Conservation (phyloP, 495 filamentous ascomycete species). For the Penicillium paradoxum region DNA sequence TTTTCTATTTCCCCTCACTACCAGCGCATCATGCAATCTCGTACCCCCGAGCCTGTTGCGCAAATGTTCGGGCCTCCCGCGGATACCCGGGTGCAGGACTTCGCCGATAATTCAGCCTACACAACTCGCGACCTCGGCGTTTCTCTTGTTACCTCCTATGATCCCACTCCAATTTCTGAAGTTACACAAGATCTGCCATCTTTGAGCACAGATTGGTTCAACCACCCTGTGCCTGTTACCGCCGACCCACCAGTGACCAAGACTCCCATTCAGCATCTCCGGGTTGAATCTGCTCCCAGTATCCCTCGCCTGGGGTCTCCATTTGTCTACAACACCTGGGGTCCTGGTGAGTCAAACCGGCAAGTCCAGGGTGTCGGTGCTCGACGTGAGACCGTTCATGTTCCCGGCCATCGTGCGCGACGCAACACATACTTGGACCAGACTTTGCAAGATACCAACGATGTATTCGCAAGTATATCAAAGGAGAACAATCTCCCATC, state of each 20-base stretch:
- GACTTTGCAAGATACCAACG: slow-evolving; percentile 47
- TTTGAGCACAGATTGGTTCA: slow-evolving; percentile 32
- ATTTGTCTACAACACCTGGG: slow-evolving; percentile 54
- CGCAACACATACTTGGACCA: slow-evolving; percentile 45
- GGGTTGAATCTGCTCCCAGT: slow-evolving; percentile 21
- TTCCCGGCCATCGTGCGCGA: slow-evolving; percentile 41
- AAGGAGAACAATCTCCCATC: slow-evolving; percentile 43
- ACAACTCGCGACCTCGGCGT: slow-evolving; percentile 77
- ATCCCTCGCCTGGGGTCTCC: slow-evolving; percentile 51
- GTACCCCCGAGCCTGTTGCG: slow-evolving; percentile 67
- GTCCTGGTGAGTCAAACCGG: slow-evolving; percentile 42
- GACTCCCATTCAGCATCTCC: slow-evolving; percentile 16
- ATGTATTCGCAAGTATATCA: slow-evolving; percentile 44
- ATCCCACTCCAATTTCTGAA: slow-evolving; percentile 66
- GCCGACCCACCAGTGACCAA: neutral
- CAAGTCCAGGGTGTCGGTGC: slow-evolving; percentile 26
- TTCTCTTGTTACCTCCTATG: slow-evolving; percentile 74
- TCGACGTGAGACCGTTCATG: slow-evolving; percentile 42
- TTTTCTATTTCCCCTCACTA: slow-evolving; percentile 63
- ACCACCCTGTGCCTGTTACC: slow-evolving; percentile 22
- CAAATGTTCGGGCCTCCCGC: slow-evolving; percentile 38
- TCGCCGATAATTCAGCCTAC: slow-evolving; percentile 37
- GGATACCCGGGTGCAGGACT: slow-evolving; percentile 18
- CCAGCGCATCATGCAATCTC: slow-evolving; percentile 64
- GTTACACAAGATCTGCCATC: slow-evolving; percentile 40